Percentiles rank a stretch among this genome's conserved stretches.
These are phyloP conservation scores for Trametes gibbosa DNA, from an alignment of 768 basidiomycete genomes.

Conservation along the genomic window DNA sequence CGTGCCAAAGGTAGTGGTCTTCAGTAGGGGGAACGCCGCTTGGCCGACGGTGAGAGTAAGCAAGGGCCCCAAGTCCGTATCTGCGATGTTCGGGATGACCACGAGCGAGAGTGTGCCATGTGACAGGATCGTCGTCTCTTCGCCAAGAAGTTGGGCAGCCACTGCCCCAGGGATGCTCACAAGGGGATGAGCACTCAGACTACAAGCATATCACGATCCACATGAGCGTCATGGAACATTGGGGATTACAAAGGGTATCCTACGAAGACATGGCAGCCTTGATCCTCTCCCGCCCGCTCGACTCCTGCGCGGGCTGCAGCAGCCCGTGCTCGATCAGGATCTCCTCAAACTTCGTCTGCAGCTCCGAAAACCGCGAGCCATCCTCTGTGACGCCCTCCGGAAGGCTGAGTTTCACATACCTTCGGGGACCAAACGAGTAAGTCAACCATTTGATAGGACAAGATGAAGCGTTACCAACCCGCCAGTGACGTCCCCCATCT, in stretches of 20 bases:
- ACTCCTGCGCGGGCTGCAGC: conserved; percentile 22
- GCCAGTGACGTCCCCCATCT: conserved; percentile 20
- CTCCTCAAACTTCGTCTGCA: conserved; percentile 27
- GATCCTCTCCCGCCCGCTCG: conserved; percentile 19
- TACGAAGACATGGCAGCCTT: conserved; percentile 6
- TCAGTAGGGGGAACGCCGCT: conserved; percentile 20
- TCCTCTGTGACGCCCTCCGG: conserved; percentile 18
- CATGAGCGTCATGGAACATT: background rate
- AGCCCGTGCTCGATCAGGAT: conserved; percentile 23
- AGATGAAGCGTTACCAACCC: conserved; percentile 10
- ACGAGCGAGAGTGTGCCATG: conserved; percentile 22
- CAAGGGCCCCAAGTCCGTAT: background rate
- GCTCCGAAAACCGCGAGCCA: conserved; percentile 10
- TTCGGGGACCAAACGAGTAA: background rate
- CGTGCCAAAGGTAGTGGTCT: conserved; percentile 23
- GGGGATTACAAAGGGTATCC: background rate
- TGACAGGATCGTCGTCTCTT: conserved; percentile 17
- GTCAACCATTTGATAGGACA: too few relatives aligned
- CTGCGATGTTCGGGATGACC: conserved; percentile 3
- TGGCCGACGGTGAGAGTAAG: conserved; percentile 20
- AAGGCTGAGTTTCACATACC: conserved; percentile 24
- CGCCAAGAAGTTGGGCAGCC: conserved; percentile 23
- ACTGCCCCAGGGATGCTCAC: conserved; percentile 17
- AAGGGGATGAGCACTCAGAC: background rate
- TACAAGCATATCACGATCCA: background rate